phyloP scores from a whole-genome alignment of 139 green algal genomes.

The Coelastrella sp. region DNA sequence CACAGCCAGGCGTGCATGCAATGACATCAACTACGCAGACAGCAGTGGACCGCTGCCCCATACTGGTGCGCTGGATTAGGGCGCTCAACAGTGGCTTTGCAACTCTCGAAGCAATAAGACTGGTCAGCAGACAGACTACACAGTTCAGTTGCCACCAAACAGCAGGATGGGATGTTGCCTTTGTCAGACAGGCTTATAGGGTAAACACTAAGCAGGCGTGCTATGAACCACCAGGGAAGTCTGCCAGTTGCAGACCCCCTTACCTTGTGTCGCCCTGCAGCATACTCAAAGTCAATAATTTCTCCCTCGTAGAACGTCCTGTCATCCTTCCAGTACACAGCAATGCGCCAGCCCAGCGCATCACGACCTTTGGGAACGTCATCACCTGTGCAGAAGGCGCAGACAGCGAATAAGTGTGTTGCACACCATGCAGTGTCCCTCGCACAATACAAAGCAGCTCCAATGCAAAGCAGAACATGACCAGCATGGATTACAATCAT shows the following conservation, averaged over 20 bases:
- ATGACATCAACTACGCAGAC: background rate
- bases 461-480: too few species aligned
- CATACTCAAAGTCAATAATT: slow-evolving; percentile 68
- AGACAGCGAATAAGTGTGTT: background rate
- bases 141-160: background rate
- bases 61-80: background rate
- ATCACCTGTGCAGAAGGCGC: slow-evolving; percentile 8
- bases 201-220: too few species aligned
- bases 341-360: slow-evolving; percentile 79
- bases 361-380: slow-evolving; percentile 53
- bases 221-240: too few species aligned
- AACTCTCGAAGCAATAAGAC: background rate
- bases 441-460: background rate
- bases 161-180: background rate
- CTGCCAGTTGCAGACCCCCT: too few species aligned
- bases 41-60: background rate
- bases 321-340: slow-evolving; percentile 77
- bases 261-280: slow-evolving; percentile 61
- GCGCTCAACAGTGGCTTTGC: background rate
- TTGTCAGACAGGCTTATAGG: too few species aligned
- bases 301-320: slow-evolving; percentile 51
- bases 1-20: too few species aligned
- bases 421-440: background rate
- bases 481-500: too few species aligned
- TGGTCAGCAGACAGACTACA: background rate